phyloP scores from a whole-genome alignment of 495 filamentous ascomycete species.

The Aspergillus leporis region DNA sequence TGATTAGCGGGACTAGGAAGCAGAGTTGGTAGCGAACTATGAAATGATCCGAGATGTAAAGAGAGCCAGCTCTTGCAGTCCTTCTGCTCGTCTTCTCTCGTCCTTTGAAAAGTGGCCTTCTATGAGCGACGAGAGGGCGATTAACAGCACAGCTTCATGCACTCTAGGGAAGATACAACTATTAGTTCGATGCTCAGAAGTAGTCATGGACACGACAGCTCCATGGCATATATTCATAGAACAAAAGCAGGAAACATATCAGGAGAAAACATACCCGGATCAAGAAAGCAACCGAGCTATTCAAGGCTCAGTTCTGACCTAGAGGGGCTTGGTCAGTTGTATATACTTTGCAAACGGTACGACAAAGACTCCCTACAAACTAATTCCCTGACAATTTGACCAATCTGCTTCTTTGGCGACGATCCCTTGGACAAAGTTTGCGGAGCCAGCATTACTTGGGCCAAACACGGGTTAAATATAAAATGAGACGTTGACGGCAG shows the following conservation, averaged over 20 bases:
- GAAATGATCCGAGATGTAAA: conserved; percentile 21
- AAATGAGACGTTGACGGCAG: conserved; percentile 15
- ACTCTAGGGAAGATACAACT: background rate
- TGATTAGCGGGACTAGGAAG: conserved; percentile 10
- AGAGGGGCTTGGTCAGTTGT: background rate
- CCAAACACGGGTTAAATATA: conserved; percentile 15
- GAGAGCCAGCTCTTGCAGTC: conserved; percentile 40
- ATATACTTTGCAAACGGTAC: background rate
- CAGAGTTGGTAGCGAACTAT: conserved; percentile 5
- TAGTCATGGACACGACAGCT: background rate
- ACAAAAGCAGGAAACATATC: background rate
- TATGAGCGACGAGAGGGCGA: background rate
- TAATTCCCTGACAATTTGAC: background rate
- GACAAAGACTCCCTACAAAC: background rate
- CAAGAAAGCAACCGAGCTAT: background rate
- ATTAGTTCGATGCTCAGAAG: background rate
- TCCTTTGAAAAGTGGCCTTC: no score
- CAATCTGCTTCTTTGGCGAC: background rate
- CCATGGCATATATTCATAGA: background rate
- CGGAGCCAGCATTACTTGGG: conserved; percentile 33
- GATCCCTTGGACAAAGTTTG: conserved; percentile 14
- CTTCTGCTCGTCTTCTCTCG: background rate
- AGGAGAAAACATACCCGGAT: background rate
- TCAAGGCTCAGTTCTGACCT: background rate
- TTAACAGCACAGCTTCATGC: background rate